Evolutionary conservation across 305 asterid species (phyloP), one percentile per base, ranked within the genome.

Genomic region (Fraxinus xanthoxyloides): DNA sequence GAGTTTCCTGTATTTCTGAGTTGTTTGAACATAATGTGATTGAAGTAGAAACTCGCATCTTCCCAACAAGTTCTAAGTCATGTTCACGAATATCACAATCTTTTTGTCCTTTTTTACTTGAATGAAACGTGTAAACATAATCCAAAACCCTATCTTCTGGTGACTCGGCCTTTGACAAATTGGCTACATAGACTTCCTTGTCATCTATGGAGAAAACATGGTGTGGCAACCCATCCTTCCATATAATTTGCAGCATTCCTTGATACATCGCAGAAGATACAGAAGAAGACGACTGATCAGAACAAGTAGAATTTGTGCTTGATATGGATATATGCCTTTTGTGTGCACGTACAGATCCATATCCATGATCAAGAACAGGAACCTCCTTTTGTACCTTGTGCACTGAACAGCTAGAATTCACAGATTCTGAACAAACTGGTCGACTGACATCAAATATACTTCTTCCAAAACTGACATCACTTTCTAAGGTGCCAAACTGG

Each of bases 171-270:
- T 90, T 90, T n/a, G 85, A 80, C 82, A 89, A 40, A 63, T 90
- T 83, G 26, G 97, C 96, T 13, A 87, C 80, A 80, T 91, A 93
- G 54, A 91, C 88, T 84, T 94, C 97, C 82, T 87, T 93, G 79
- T 90, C 97, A 84, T 92, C 97, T 40, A 94, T 86, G 7, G 95
- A 90, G 87, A 94, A 93, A 73, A 93, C 88, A 80, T 87, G 91
- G 87, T 83, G 88, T 0, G 95, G 96, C 15, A 87, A 77, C 76
- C 98, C 97, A 13, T 91, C 86, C 84, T 86, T 93, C 98, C 97
- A 92, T 3, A 93, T 85, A 81, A 91, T 88, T 85, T 92, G 93
- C 77, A 95, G 88, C 97, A 90, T 94, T 84, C 96, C 98, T 80
- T 92, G 99, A 83, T 87, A 91, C n/a, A 87, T 80, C 48, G 77